phyloP scores from a whole-genome alignment of 768 basidiomycete species.

The Tylopilus sp. region DNA sequence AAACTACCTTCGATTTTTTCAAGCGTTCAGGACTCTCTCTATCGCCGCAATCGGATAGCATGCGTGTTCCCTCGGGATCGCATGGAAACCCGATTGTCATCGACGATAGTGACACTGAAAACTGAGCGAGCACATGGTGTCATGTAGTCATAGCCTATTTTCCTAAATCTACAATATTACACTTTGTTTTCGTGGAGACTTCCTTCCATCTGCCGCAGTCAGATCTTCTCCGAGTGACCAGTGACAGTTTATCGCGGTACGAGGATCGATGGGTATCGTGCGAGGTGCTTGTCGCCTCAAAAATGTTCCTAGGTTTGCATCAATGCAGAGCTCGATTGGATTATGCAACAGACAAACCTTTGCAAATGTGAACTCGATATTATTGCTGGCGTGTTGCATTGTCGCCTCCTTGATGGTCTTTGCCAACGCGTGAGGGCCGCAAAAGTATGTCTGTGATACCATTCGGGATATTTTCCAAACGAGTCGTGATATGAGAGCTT shows the following conservation, averaged over 20 bases:
- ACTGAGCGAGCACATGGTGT: slow-evolving; percentile 1
- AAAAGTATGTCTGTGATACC: slow-evolving; percentile 72
- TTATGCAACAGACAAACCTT: slow-evolving; percentile 52
- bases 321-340: neutral
- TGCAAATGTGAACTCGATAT: slow-evolving; percentile 74
- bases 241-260: too few relatives aligned
- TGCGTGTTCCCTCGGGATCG: slow-evolving; percentile 9
- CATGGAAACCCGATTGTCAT: slow-evolving; percentile 23
- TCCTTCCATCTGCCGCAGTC: too few relatives aligned
- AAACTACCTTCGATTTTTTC: neutral
- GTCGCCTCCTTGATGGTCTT: slow-evolving; percentile 75
- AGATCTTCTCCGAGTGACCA: too few relatives aligned
- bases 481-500: slow-evolving; percentile 29
- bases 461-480: neutral
- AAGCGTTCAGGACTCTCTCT: slow-evolving; percentile 5
- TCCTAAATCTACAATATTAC: neutral
- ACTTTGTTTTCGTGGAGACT: neutral
- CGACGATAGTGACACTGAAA: slow-evolving; percentile 20
- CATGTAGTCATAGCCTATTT: neutral
- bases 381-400: slow-evolving; percentile 46
- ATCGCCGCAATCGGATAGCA: slow-evolving; percentile 1
- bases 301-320: slow-evolving; percentile 14
- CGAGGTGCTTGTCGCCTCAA: neutral
- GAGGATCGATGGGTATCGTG: neutral
- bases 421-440: slow-evolving; percentile 74